Percentiles rank a stretch among this genome's conserved stretches.
These are phyloP conservation scores for Microglena sp. DNA, from an alignment of 139 green algal species.

Conservation along the genomic window DNA sequence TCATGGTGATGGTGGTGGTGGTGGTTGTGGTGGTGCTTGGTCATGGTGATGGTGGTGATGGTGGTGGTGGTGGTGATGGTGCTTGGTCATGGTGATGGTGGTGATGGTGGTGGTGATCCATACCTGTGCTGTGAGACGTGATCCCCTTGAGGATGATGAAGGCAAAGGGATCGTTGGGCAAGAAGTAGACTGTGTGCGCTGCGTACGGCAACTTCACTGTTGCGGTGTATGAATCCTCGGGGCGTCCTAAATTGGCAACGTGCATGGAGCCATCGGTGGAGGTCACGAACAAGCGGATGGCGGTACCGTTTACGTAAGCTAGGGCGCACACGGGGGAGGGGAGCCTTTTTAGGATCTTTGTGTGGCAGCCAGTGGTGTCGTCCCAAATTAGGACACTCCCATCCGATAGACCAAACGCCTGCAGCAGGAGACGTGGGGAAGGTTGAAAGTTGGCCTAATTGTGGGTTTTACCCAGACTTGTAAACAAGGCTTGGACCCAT, in stretches of 20 bases:
- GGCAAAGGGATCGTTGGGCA: constrained; percentile 29
- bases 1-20: too few relatives aligned
- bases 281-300: constrained; percentile 21
- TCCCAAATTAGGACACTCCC: constrained; percentile 31
- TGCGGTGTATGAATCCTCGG: constrained; percentile 22
- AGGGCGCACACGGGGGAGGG: constrained; percentile 18
- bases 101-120: too few relatives aligned
- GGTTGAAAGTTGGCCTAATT: too few relatives aligned
- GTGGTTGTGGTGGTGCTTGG: too few relatives aligned
- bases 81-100: too few relatives aligned
- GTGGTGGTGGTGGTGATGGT: too few relatives aligned
- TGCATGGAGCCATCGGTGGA: constrained; percentile 17
- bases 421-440: too few relatives aligned
- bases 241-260: constrained; percentile 22
- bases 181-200: constrained; percentile 16
- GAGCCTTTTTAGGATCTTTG: constrained; percentile 21
- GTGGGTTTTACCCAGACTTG: too few relatives aligned
- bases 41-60: too few relatives aligned
- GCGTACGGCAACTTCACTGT: constrained; percentile 25
- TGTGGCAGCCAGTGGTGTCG: constrained; percentile 18
- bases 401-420: constrained; percentile 27
- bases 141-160: constrained; percentile 23
- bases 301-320: constrained; percentile 22
- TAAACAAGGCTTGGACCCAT: too few relatives aligned
- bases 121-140: not conserved